These are phyloP conservation scores for Blumeria hordei DNA, from an alignment of 2,329 filamentous ascomycete genomes.

Conservation along the genomic window DNA sequence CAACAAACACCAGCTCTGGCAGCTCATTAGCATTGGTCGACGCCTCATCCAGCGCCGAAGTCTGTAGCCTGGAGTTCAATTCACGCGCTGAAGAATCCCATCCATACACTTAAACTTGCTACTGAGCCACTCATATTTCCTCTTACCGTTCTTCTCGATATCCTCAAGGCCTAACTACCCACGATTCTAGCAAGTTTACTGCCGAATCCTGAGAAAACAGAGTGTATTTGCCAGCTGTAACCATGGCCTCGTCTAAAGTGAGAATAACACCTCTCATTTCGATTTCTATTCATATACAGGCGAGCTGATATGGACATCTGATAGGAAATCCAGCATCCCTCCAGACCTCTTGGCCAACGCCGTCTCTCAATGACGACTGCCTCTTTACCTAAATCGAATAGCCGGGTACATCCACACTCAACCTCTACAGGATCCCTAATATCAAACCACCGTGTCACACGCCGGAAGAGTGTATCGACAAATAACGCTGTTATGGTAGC, in stretches of 20 bases:
- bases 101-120: constrained; percentile 3
- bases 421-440: constrained; percentile 56
- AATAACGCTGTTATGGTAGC: constrained; percentile 49
- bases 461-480: constrained; percentile 78
- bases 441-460: constrained; percentile 62
- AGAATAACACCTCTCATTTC: constrained; percentile 12
- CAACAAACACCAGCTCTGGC: background rate
- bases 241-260: constrained; percentile 40
- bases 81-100: background rate
- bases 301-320: constrained; percentile 13
- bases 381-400: constrained; percentile 22
- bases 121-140: constrained; percentile 12
- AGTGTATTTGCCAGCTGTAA: constrained; percentile 14
- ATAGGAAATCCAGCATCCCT: constrained; percentile 39
- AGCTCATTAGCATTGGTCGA: too few species aligned
- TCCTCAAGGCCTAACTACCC: constrained; percentile 5
- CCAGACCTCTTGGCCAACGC: constrained; percentile 41
- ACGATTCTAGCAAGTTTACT: constrained; percentile 6
- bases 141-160: constrained; percentile 9
- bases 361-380: constrained; percentile 32
- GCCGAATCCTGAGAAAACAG: constrained; percentile 4
- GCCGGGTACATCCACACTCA: constrained; percentile 58
- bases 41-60: too few species aligned
- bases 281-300: constrained; percentile 9
- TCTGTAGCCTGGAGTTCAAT: too few species aligned